Evolutionary conservation across 2,329 filamentous ascomycete species (phyloP).

Genomic region (Cladosporium sp.): DNA sequence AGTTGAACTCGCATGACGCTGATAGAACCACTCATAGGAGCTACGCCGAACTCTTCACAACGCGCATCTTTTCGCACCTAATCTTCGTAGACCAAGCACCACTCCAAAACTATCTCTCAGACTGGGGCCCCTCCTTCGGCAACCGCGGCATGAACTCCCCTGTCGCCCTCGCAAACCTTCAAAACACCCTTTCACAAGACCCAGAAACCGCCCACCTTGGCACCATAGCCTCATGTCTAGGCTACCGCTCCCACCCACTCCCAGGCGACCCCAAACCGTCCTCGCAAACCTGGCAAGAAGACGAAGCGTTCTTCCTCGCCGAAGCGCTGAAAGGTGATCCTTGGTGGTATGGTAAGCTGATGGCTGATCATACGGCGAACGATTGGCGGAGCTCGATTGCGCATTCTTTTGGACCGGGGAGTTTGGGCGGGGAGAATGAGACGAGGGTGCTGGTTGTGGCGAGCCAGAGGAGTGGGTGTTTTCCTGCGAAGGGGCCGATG

Average conservation of each 20-base stretch:
- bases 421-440: background rate
- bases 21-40: background rate
- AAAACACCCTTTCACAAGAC: background rate
- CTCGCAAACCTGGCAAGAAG: background rate
- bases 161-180: background rate
- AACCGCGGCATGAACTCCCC: constrained; percentile 7
- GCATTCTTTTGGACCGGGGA: background rate
- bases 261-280: background rate
- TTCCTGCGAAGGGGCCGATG: constrained; percentile 7
- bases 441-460: constrained; percentile 2
- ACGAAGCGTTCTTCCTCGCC: constrained; percentile 5
- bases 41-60: constrained; percentile 10
- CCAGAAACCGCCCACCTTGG: constrained; percentile 2
- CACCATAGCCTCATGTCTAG: constrained; percentile 5
- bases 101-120: constrained; percentile 7
- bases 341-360: constrained; percentile 10
- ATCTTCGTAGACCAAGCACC: constrained; percentile 12
- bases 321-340: constrained; percentile 10
- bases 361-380: constrained; percentile 8
- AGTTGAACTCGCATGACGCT: too few relatives aligned
- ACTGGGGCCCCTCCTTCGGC: constrained; percentile 2
- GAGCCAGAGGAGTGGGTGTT: constrained; percentile 10
- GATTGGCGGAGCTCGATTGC: constrained; percentile 4
- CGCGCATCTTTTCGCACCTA: background rate
- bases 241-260: constrained; percentile 3